These are phyloP conservation scores for Parmelia sp. DNA, from an alignment of 495 filamentous ascomycete species.

Conservation along the genomic window DNA sequence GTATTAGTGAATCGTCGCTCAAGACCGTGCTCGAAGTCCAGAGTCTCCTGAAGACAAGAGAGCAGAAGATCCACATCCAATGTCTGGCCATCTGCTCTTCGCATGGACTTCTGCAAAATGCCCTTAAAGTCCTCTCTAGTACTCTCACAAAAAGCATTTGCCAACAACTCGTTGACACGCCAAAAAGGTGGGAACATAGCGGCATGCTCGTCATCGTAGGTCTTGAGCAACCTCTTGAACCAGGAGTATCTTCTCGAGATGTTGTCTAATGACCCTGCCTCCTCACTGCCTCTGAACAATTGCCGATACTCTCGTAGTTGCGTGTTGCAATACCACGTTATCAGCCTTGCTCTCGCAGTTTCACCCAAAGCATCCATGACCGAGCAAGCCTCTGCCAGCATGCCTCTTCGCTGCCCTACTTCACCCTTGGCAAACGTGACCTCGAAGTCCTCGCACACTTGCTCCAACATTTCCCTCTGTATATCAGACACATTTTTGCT, in stretches of 20 bases:
- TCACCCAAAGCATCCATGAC: slow-evolving; percentile 96
- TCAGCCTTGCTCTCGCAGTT: slow-evolving; percentile 69
- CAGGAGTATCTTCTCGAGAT: slow-evolving; percentile 92
- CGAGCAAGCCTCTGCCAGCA: slow-evolving; percentile 77
- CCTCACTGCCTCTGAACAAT: slow-evolving; percentile 92
- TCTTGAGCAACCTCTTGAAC: slow-evolving; percentile 94
- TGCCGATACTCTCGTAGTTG: slow-evolving; percentile 93
- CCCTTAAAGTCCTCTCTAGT: slow-evolving; percentile 93
- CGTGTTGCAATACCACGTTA: slow-evolving; percentile 98
- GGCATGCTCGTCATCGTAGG: slow-evolving; percentile 90
- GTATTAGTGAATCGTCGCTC: slow-evolving; percentile 76
- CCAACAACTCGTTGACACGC: slow-evolving; percentile 86
- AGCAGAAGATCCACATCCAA: slow-evolving; percentile 89
- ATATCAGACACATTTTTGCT: slow-evolving; percentile 90
- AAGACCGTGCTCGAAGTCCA: slow-evolving; percentile 92
- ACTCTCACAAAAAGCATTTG: slow-evolving; percentile 88
- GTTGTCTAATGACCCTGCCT: slow-evolving; percentile 94
- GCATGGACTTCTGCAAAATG: slow-evolving; percentile 80
- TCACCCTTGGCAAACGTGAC: slow-evolving; percentile 88
- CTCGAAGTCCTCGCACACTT: slow-evolving; percentile 98
- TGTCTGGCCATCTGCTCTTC: slow-evolving; percentile 67
- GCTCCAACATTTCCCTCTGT: slow-evolving; percentile 88
- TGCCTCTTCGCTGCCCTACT: slow-evolving; percentile 58
- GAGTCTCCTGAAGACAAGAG: slow-evolving; percentile 89
- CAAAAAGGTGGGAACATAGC: slow-evolving; percentile 80